phyloP scores from a whole-genome alignment of 116 monocot genomes.

The Thalassia testudinum region DNA sequence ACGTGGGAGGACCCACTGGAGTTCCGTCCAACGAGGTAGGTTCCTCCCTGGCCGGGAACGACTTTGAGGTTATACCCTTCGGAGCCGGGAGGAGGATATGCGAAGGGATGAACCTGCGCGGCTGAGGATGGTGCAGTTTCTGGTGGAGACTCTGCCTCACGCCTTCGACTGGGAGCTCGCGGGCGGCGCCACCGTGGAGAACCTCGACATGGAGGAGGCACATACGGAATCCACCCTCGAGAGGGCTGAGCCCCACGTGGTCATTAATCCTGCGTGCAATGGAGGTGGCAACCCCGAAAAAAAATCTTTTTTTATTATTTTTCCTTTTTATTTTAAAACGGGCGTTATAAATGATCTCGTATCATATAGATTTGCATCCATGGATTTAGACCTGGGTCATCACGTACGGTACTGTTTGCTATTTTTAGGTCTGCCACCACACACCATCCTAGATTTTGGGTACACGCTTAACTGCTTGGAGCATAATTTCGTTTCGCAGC shows the following conservation, averaged over 20 bases:
- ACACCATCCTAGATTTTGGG: too few species aligned
- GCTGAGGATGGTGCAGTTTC: slow-evolving; percentile 28
- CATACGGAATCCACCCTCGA: slow-evolving; percentile 36
- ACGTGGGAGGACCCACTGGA: slow-evolving; percentile 36
- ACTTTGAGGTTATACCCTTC: slow-evolving; percentile 47
- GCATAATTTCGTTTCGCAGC: too few species aligned
- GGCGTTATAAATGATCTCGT: too few species aligned
- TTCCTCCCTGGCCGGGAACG: slow-evolving; percentile 30
- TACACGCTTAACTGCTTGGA: too few species aligned
- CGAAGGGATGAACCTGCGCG: slow-evolving; percentile 32
- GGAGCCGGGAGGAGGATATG: slow-evolving; percentile 58
- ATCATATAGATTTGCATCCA: too few species aligned
- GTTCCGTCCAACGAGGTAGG: slow-evolving; percentile 34
- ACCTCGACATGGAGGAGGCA: slow-evolving; percentile 38
- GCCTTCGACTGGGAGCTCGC: slow-evolving; percentile 45
- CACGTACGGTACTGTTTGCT: too few species aligned
- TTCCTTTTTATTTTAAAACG: too few species aligned
- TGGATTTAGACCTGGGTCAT: too few species aligned
- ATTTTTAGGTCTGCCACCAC: too few species aligned
- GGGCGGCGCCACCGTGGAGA: slow-evolving; percentile 13
- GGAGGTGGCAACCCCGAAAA: too few species aligned
- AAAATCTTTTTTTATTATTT: too few species aligned
- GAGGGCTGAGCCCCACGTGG: slow-evolving; percentile 19
- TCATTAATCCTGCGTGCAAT: too few species aligned
- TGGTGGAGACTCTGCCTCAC: slow-evolving; percentile 30